A percentile compares a stretch with the other conserved stretches of the same genome.
Conservation (phyloP, 768 basidiomycete species). For the Daedaleopsis nitida region DNA sequence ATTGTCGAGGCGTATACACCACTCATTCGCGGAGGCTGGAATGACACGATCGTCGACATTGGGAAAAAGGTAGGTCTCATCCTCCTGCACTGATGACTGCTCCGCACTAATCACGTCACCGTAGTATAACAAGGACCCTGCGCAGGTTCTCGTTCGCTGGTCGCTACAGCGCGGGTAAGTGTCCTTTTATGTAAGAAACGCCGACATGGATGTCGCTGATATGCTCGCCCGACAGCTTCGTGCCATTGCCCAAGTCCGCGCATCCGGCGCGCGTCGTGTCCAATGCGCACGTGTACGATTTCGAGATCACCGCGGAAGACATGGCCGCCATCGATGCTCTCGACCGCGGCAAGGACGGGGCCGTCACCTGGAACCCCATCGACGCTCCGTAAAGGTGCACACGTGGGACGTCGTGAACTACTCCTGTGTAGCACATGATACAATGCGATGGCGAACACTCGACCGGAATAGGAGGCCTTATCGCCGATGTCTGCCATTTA, state of each 20-base stretch:
- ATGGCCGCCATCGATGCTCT: slow-evolving; percentile 66
- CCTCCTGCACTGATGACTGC: background rate
- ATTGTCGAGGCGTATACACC: slow-evolving; percentile 57
- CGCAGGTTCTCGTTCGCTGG: slow-evolving; percentile 89
- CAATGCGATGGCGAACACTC: too few relatives aligned
- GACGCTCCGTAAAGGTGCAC: slow-evolving; percentile 34
- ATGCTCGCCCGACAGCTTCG: slow-evolving; percentile 49
- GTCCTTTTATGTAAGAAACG: background rate
- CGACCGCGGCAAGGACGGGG: slow-evolving; percentile 73
- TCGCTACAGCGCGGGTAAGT: slow-evolving; percentile 80
- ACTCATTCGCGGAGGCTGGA: slow-evolving; percentile 52
- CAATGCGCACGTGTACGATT: slow-evolving; percentile 77
- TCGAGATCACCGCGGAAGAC: slow-evolving; percentile 66
- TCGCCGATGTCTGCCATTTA: too few relatives aligned
- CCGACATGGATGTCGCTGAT: background rate
- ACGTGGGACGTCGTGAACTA: background rate
- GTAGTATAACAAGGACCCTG: slow-evolving; percentile 61
- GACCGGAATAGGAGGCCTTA: too few relatives aligned
- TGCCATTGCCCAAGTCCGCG: slow-evolving; percentile 83
- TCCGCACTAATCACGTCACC: background rate
- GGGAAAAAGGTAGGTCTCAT: slow-evolving; percentile 55
- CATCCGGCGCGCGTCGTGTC: slow-evolving; percentile 69
- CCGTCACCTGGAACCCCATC: slow-evolving; percentile 85
- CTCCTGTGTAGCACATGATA: background rate
- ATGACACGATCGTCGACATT: slow-evolving; percentile 55